These are phyloP conservation scores for Cordyceps cateniannulata DNA, from an alignment of 2,329 filamentous ascomycete genomes.

Conservation along the genomic window DNA sequence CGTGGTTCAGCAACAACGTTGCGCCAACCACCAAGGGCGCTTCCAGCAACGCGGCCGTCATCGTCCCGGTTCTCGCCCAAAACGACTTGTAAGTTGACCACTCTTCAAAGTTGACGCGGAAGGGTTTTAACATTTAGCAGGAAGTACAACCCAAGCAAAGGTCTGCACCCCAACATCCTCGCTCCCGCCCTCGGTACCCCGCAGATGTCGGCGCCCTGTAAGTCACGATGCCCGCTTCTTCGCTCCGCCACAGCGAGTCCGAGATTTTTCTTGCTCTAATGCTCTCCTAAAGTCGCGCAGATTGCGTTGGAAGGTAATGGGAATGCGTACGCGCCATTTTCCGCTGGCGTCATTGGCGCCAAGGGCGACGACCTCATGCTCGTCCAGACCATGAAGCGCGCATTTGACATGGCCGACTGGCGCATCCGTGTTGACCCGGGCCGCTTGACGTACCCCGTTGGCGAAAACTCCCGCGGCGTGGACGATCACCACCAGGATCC, in stretches of 20 bases:
- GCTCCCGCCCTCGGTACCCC: slow-evolving; percentile 25
- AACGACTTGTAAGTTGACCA: neutral
- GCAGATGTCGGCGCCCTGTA: slow-evolving; percentile 29
- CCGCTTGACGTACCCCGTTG: slow-evolving; percentile 23
- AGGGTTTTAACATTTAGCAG: neutral
- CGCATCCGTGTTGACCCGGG: slow-evolving; percentile 24
- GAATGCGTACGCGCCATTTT: slow-evolving; percentile 24
- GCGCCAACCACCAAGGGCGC: slow-evolving; percentile 16
- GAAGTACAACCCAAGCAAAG: slow-evolving; percentile 8
- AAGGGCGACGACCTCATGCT: slow-evolving; percentile 21
- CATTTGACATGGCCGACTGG: slow-evolving; percentile 23
- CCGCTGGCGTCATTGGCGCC: slow-evolving; percentile 24
- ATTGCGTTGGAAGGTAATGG: slow-evolving; percentile 25
- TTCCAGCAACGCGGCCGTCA: slow-evolving; percentile 20
- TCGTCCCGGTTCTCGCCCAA: slow-evolving; percentile 21
- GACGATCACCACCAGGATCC: slow-evolving; percentile 12
- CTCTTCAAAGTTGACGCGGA: neutral
- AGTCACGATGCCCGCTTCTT: slow-evolving; percentile 13
- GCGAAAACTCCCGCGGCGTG: slow-evolving; percentile 12
- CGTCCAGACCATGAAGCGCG: slow-evolving; percentile 23
- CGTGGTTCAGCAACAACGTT: slow-evolving; percentile 27
- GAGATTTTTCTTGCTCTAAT: neutral
- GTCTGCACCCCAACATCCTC: slow-evolving; percentile 23
- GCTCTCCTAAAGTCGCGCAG: slow-evolving; percentile 21
- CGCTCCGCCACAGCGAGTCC: neutral